phyloP scores from a whole-genome alignment of 176 grass and related monocot genomes.

The Eleusine indica region DNA sequence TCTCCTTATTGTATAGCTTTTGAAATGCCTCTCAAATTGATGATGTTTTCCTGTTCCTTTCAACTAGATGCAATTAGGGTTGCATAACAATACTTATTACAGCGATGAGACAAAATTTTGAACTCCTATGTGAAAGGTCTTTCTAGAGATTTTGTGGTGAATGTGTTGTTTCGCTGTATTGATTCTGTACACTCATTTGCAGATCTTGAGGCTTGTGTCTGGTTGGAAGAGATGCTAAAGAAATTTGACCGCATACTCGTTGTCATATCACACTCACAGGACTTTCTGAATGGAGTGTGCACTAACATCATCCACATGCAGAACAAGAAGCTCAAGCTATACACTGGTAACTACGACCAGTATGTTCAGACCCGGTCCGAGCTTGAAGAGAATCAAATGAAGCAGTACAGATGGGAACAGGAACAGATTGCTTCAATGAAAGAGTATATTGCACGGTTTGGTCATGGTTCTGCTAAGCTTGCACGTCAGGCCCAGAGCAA shows the following conservation, averaged over 20 bases:
- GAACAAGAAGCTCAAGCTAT: conserved; percentile 84
- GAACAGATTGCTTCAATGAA: conserved; percentile 93
- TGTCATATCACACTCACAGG: conserved; percentile 83
- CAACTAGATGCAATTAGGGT: too few relatives aligned
- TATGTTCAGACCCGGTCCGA: conserved; percentile 78
- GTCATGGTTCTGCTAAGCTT: conserved; percentile 89
- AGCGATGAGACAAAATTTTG: not conserved
- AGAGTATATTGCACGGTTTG: conserved; percentile 92
- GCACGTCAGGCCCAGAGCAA: conserved; percentile 90
- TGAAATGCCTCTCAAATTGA: not conserved
- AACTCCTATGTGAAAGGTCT: not conserved
- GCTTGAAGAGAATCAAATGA: conserved; percentile 94
- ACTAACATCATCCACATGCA: conserved; percentile 99
- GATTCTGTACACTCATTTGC: conserved; percentile 38
- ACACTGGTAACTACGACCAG: conserved; percentile 88
- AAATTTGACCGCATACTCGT: conserved; percentile 86
- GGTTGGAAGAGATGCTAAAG: conserved; percentile 90
- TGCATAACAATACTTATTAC: not conserved
- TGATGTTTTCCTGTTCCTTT: not conserved
- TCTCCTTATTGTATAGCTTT: not conserved
- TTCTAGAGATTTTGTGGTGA: not conserved
- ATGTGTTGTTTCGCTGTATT: not conserved
- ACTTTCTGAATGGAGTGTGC: conserved; percentile 92
- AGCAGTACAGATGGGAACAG: conserved; percentile 97
- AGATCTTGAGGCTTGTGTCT: conserved; percentile 98